Evolutionary conservation across 164 flowering plant genomes (phyloP), one percentile per base, ranked within the genome.

Genomic region (Amborella trichopoda): DNA sequence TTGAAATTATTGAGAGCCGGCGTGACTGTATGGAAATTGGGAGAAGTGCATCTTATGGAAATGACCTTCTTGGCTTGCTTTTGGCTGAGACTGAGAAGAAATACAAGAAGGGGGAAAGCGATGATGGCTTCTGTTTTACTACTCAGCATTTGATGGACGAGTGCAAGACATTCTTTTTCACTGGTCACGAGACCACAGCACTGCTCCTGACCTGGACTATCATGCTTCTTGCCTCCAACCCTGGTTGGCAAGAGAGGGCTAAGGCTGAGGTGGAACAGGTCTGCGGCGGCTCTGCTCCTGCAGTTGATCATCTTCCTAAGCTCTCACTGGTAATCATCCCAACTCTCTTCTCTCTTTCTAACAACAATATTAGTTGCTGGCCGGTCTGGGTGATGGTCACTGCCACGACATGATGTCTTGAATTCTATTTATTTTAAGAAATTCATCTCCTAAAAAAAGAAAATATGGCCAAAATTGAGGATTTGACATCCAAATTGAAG

Each of bases 181-280:
- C 95, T 1, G 99, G 99, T 3, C 94, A 87, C 54, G 99, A 93
- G 26, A 93, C 99, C 24, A 84, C 95, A 2, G 83, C 99, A 5
- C 77, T 93, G 1, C 64, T 82, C 10, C 94, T 88, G 52, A 93
- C 96, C 1, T 93, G 99, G 99, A 84, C 96, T 1, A 51, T 73
- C 46, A 87, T 93, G 96, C 68, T 88, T 14, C 76, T 93, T 0
- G 95, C 96, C 6, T 80, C 68, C 52, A 93, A 93, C 54, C 82
- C 91, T 1, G 22, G 66, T 2, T 93, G 99, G 99, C 99, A 93
- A 68, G 85, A 88, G 11, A 77, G 67, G 58, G 74, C 90, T 16
- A 68, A 96, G 0, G 71, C 53, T 0, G 85, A 93, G 70, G 73
- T 88, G 2, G 52, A 64, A 0, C 53, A 69, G 27, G 89, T 83